Evolutionary conservation across 805 yeast genomes (phyloP).

Genomic region (Lachancea fermentati): DNA sequence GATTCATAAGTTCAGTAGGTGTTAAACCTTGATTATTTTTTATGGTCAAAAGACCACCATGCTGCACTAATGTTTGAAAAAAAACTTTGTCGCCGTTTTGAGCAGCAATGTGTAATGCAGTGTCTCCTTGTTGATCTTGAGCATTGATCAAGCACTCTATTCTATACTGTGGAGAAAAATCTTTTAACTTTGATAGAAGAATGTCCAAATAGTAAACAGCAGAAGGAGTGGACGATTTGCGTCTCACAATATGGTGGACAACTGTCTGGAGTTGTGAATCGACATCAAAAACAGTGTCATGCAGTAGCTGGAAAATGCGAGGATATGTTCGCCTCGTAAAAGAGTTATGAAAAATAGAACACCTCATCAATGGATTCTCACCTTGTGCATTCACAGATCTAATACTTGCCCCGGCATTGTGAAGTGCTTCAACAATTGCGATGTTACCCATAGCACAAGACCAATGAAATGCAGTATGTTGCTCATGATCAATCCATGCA

Average conservation of each 20-base stretch:
- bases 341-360: constrained; percentile 84
- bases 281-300: constrained; percentile 69
- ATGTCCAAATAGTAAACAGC: constrained; percentile 79
- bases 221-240: constrained; percentile 69
- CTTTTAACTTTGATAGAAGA: constrained; percentile 65
- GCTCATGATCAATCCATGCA: constrained; percentile 87
- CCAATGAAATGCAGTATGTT: constrained; percentile 95
- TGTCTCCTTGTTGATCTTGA: constrained; percentile 76
- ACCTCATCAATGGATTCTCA: constrained; percentile 80
- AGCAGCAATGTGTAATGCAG: constrained; percentile 84
- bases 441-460: constrained; percentile 93
- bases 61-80: constrained; percentile 23
- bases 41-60: constrained; percentile 40
- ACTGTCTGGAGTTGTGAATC: constrained; percentile 74
- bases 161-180: constrained; percentile 55
- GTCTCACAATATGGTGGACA: constrained; percentile 74
- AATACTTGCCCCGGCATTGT: constrained; percentile 63
- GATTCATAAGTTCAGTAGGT: constrained; percentile 27
- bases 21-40: constrained; percentile 36
- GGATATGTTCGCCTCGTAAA: constrained; percentile 77
- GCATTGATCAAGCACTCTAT: constrained; percentile 51
- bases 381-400: constrained; percentile 63
- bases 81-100: constrained; percentile 56
- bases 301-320: constrained; percentile 65
- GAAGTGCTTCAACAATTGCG: constrained; percentile 66